phyloP scores from a whole-genome alignment of 257 asterid genomes.

The Cordia subcordata region DNA sequence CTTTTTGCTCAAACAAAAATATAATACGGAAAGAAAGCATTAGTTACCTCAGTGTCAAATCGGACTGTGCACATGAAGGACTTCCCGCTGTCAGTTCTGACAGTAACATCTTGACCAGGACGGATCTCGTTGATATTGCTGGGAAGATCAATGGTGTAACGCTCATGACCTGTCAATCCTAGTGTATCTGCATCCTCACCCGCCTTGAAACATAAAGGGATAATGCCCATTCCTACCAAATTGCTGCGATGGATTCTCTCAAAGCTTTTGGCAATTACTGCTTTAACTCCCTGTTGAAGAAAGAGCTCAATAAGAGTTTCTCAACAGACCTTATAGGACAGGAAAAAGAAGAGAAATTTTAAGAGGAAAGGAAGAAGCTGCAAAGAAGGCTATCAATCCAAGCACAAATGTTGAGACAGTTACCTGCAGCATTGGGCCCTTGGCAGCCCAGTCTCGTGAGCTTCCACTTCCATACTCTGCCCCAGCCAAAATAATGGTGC shows the following conservation, averaged over 20 bases:
- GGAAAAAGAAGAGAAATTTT: not conserved
- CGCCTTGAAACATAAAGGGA: constrained; percentile 90
- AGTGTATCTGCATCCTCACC: constrained; percentile 93
- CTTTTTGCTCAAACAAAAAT: not conserved
- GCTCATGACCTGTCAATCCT: constrained; percentile 90
- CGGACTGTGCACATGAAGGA: constrained; percentile 82
- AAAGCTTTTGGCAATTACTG: constrained; percentile 90
- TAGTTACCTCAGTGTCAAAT: constrained; percentile 83
- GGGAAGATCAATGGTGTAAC: constrained; percentile 83
- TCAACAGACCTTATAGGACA: not conserved
- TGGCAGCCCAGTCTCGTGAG: constrained; percentile 99
- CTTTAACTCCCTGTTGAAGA: constrained; percentile 75
- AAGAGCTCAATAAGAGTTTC: not conserved
- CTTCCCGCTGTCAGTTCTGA: constrained; percentile 67
- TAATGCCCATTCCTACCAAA: constrained; percentile 93
- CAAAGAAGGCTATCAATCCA: not conserved
- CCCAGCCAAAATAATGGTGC: constrained; percentile 88
- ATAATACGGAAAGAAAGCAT: not conserved
- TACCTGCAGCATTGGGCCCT: constrained; percentile 96
- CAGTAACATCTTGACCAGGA: constrained; percentile 89
- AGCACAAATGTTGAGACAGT: constrained; percentile 9
- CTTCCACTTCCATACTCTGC: constrained; percentile 99
- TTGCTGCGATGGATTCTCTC: constrained; percentile 97
- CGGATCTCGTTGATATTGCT: constrained; percentile 64
- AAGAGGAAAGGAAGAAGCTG: not conserved